A percentile compares a stretch with the other conserved stretches of the same genome.
These are phyloP conservation scores for Quercus rubra DNA, from an alignment of 306 rosid genomes.

Conservation along the genomic window DNA sequence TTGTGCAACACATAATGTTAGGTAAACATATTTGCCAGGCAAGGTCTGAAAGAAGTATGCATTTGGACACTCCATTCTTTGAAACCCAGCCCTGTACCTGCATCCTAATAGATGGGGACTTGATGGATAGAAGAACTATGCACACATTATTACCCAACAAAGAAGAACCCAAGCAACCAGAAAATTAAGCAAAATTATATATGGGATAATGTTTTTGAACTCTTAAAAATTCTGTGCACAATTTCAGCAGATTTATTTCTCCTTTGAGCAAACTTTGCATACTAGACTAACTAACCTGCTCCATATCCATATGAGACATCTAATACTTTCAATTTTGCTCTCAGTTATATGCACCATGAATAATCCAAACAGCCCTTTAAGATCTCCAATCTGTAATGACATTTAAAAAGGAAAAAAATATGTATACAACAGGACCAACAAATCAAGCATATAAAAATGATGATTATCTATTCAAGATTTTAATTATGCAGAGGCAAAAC, in stretches of 20 bases:
- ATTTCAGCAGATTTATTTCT: not conserved
- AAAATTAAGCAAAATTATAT: not conserved
- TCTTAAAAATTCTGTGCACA: not conserved
- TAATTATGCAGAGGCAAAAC: not conserved
- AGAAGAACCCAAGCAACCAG: not conserved
- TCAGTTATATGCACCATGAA: slow-evolving; percentile 63
- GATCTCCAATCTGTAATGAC: slow-evolving; percentile 78
- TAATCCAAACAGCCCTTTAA: slow-evolving; percentile 79
- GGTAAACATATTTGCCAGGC: too few species aligned
- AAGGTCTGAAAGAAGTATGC: too few species aligned
- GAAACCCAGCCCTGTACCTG: not conserved
- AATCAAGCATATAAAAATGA: slow-evolving; percentile 11
- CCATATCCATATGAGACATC: slow-evolving; percentile 70
- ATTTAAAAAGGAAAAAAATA: not conserved
- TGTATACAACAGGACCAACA: slow-evolving; percentile 10
- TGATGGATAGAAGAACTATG: not conserved
- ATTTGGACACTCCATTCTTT: too few species aligned
- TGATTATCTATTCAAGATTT: not conserved
- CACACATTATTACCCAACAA: not conserved
- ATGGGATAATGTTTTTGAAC: not conserved
- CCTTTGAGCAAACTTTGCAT: slow-evolving; percentile 1
- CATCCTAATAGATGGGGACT: not conserved
- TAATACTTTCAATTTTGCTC: slow-evolving; percentile 73
- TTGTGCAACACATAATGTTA: too few species aligned
- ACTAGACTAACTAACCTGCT: slow-evolving; percentile 50